These are phyloP conservation scores for Polytolypa hystricis DNA, from an alignment of 2,329 filamentous ascomycete genomes.

Conservation along the genomic window DNA sequence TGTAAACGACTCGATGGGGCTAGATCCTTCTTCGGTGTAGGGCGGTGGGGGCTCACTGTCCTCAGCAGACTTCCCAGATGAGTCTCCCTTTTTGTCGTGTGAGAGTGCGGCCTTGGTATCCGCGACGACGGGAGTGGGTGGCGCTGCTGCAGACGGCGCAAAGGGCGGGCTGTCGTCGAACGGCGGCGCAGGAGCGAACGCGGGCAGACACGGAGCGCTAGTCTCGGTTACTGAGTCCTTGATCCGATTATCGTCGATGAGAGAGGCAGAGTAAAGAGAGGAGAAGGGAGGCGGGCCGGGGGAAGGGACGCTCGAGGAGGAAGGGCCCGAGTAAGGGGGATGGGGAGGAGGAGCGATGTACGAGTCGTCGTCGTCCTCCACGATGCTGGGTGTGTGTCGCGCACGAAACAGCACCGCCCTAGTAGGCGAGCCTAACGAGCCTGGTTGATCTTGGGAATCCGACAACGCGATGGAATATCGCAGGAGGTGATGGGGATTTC, in stretches of 20 bases:
- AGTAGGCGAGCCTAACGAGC: conserved; percentile 30
- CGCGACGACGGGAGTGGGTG: conserved; percentile 43
- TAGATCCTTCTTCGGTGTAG: conserved; percentile 79
- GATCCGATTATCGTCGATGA: conserved; percentile 24
- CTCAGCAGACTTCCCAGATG: conserved; percentile 58
- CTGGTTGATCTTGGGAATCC: conserved; percentile 18
- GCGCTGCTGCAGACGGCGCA: conserved; percentile 34
- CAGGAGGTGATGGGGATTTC: no score
- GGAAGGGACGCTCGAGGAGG: conserved; percentile 41
- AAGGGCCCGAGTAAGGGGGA: conserved; percentile 28
- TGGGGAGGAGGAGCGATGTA: conserved; percentile 30
- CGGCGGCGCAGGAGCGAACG: conserved; percentile 42
- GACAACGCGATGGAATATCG: conserved; percentile 27
- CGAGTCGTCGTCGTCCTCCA: conserved; percentile 29
- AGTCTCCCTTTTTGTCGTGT: conserved; percentile 66
- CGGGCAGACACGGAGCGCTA: conserved; percentile 36
- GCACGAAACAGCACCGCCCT: conserved; percentile 33
- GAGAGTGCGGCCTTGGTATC: conserved; percentile 80
- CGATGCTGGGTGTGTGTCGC: conserved; percentile 22
- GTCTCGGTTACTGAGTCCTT: conserved; percentile 37
- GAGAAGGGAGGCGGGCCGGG: conserved; percentile 52
- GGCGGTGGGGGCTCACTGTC: conserved; percentile 91
- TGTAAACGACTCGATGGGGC: conserved; percentile 81
- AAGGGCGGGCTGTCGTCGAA: conserved; percentile 39
- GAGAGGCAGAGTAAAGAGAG: conserved; percentile 47